Evolutionary conservation across 805 yeast genomes (phyloP).

Genomic region (Teunomyces pallodes): DNA sequence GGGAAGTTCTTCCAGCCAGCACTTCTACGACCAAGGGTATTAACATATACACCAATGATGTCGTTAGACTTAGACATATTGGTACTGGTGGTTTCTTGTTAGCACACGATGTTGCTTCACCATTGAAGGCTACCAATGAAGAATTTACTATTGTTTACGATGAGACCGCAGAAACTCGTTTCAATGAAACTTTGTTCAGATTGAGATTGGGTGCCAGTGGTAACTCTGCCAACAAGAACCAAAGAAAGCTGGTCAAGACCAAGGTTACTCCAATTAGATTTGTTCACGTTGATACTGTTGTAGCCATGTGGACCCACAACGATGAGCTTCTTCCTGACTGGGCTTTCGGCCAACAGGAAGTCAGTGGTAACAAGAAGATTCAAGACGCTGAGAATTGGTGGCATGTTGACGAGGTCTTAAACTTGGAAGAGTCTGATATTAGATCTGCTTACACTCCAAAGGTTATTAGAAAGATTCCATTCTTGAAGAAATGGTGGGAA

Average conservation of each 20-base stretch:
- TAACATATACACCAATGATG: slow-evolving; percentile 63
- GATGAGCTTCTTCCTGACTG: slow-evolving; percentile 88
- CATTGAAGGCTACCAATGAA: slow-evolving; percentile 86
- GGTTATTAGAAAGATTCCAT: slow-evolving; percentile 59
- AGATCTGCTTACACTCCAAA: slow-evolving; percentile 69
- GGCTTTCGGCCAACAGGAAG: slow-evolving; percentile 91
- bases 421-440: slow-evolving; percentile 49
- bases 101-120: slow-evolving; percentile 96
- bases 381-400: slow-evolving; percentile 68
- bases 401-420: slow-evolving; percentile 69
- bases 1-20: slow-evolving; percentile 76
- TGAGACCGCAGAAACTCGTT: slow-evolving; percentile 50
- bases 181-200: slow-evolving; percentile 75
- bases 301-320: slow-evolving; percentile 91
- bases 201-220: slow-evolving; percentile 49
- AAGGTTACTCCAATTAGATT: slow-evolving; percentile 67
- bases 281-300: slow-evolving; percentile 81
- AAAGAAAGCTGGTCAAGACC: slow-evolving; percentile 57
- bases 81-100: slow-evolving; percentile 75
- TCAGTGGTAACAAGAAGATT: slow-evolving; percentile 87
- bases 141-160: slow-evolving; percentile 76
- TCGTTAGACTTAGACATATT: slow-evolving; percentile 76
- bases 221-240: slow-evolving; percentile 38
- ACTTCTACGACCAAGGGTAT: slow-evolving; percentile 4
- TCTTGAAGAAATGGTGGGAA: slow-evolving; percentile 85